phyloP scores from a whole-genome alignment of 352 stramenopile species.

The Lagenidium sp. region DNA sequence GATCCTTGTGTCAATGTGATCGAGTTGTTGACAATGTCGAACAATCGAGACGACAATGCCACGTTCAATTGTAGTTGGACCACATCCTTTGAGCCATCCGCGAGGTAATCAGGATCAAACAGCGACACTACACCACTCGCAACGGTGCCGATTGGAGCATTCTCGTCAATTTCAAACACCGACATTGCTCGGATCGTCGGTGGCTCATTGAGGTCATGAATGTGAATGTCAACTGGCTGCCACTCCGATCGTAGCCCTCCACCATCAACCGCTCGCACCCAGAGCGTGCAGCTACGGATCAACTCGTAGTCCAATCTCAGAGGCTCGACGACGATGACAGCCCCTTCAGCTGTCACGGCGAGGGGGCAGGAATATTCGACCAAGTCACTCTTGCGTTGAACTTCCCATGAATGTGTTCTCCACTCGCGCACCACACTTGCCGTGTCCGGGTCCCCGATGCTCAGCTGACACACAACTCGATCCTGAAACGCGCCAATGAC shows the following conservation, averaged over 20 bases:
- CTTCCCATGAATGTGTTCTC: conserved; percentile 12
- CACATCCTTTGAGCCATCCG: conserved; percentile 1
- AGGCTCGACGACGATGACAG: conserved; percentile 9
- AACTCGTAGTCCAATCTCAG: conserved; percentile 12
- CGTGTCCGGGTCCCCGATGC: conserved; percentile 11
- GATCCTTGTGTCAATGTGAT: too few relatives aligned
- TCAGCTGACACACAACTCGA: conserved; percentile 7
- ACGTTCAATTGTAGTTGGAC: background rate
- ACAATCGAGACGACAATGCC: too few relatives aligned
- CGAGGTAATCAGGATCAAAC: conserved; percentile 15
- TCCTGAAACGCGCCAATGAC: conserved; percentile 10
- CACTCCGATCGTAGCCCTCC: conserved; percentile 9
- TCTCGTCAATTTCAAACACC: conserved; percentile 14
- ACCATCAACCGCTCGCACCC: conserved; percentile 11
- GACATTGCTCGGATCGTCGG: conserved; percentile 2
- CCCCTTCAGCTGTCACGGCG: conserved; percentile 1
- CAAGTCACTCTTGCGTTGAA: background rate
- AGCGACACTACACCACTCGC: conserved; percentile 1
- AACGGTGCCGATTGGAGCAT: conserved; percentile 3
- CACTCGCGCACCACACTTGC: conserved; percentile 3
- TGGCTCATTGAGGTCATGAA: conserved; percentile 16
- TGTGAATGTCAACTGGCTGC: conserved; percentile 10
- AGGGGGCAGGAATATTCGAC: conserved; percentile 2
- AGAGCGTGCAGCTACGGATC: conserved; percentile 4
- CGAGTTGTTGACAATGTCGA: too few relatives aligned